phyloP scores from a whole-genome alignment of 352 stramenopile genomes.

The Lagenidium giganteum region DNA sequence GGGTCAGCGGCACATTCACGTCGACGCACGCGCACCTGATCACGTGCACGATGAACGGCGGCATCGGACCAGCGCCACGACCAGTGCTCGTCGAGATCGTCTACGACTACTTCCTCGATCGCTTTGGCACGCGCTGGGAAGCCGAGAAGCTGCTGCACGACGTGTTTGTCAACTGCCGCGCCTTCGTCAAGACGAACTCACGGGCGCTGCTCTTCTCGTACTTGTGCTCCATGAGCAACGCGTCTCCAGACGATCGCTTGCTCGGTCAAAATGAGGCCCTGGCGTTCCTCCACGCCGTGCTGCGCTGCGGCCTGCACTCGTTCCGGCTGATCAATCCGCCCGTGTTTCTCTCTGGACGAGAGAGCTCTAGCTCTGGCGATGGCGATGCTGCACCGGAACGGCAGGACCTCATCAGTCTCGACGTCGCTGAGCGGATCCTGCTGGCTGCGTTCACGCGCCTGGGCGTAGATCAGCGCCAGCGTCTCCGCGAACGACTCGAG shows the following conservation, averaged over 20 bases:
- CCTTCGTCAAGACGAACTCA: slow-evolving; percentile 26
- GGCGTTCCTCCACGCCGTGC: slow-evolving; percentile 48
- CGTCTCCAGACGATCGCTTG: slow-evolving; percentile 46
- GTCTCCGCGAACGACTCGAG: slow-evolving; percentile 26
- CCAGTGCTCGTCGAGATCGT: slow-evolving; percentile 65
- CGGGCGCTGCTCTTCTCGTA: slow-evolving; percentile 59
- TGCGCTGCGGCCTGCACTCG: slow-evolving; percentile 52
- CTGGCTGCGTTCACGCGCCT: slow-evolving; percentile 43
- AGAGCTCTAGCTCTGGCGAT: background rate
- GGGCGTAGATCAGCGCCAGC: slow-evolving; percentile 37
- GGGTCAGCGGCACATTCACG: slow-evolving; percentile 26
- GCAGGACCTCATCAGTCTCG: slow-evolving; percentile 30
- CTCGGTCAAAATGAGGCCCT: slow-evolving; percentile 68
- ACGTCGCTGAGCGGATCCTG: slow-evolving; percentile 36
- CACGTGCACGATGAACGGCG: slow-evolving; percentile 25
- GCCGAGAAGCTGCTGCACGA: slow-evolving; percentile 81
- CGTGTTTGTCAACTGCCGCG: slow-evolving; percentile 73
- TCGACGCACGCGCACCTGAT: slow-evolving; percentile 3
- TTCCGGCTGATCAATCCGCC: slow-evolving; percentile 43
- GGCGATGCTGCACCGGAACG: background rate
- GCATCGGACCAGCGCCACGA: slow-evolving; percentile 46
- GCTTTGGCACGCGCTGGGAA: slow-evolving; percentile 65
- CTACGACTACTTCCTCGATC: slow-evolving; percentile 71
- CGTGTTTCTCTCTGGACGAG: background rate
- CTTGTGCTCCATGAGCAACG: slow-evolving; percentile 67